Conservation (phyloP, 805 yeast genomes). For the Candida sonorensis region DNA sequence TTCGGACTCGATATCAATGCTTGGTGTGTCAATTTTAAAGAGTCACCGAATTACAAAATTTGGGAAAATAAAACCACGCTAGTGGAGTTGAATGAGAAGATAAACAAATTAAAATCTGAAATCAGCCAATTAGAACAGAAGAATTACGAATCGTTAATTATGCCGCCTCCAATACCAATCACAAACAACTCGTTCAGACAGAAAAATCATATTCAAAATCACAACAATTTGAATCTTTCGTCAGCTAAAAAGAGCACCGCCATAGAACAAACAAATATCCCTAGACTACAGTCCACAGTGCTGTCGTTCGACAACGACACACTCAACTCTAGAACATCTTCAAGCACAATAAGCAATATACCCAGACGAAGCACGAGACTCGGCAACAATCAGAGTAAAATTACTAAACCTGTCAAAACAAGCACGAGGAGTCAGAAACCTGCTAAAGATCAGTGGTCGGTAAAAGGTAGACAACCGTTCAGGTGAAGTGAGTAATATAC, state of each 20-base stretch:
- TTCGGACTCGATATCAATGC: constrained; percentile 82
- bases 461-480: not conserved
- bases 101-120: constrained; percentile 10
- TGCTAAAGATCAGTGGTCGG: not conserved
- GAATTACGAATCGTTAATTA: constrained; percentile 8
- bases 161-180: constrained; percentile 20
- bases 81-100: constrained; percentile 12
- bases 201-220: no score
- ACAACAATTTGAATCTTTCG: constrained; percentile 12
- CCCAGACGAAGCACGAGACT: not conserved
- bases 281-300: not conserved
- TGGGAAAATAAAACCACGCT: constrained; percentile 16
- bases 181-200: no score
- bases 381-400: no score
- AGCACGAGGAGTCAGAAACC: not conserved
- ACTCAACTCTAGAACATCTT: no score
- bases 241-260: constrained; percentile 9
- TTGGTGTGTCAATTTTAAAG: constrained; percentile 73
- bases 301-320: constrained; percentile 2
- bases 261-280: not conserved
- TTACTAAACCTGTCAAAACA: no score
- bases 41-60: constrained; percentile 19
- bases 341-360: no score
- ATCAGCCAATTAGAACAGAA: constrained; percentile 8
- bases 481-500: not conserved